Percentiles rank a stretch among this genome's conserved stretches.
Evolutionary conservation across 1,284 basidiomycete species (phyloP).

Genomic region (Peniophora sp.): DNA sequence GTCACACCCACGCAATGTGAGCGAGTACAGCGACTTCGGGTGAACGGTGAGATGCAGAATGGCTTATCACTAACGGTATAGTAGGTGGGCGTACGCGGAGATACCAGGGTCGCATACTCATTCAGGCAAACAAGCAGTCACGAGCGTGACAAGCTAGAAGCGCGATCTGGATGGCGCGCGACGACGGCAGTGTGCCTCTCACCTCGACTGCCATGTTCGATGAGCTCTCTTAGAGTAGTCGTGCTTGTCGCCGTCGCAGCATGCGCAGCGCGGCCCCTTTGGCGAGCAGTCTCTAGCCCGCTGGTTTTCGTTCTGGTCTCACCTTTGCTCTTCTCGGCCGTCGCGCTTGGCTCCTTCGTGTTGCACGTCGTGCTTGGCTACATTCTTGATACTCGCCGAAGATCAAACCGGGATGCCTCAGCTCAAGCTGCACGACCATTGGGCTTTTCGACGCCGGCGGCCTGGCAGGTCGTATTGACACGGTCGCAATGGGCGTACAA

Average conservation of each 20-base stretch:
- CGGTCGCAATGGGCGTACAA: slow-evolving; percentile 79
- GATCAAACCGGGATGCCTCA: slow-evolving; percentile 26
- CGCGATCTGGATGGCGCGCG: no score
- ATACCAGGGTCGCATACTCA: no score
- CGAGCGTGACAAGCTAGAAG: no score
- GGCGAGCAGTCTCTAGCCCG: slow-evolving; percentile 56
- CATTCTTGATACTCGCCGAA: slow-evolving; percentile 40
- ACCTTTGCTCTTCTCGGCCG: slow-evolving; percentile 44
- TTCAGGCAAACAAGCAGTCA: no score
- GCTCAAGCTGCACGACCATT: slow-evolving; percentile 57
- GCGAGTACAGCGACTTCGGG: no score
- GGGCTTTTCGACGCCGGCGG: slow-evolving; percentile 82
- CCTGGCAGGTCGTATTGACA: slow-evolving; percentile 82
- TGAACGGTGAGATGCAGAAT: no score
- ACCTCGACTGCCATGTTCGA: slow-evolving; percentile 6
- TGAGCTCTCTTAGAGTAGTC: slow-evolving; percentile 16
- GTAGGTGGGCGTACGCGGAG: no score
- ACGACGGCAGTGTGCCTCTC: no score
- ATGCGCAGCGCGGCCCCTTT: slow-evolving; percentile 41
- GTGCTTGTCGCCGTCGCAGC: slow-evolving; percentile 47
- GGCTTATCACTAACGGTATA: no score
- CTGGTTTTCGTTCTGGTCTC: slow-evolving; percentile 55
- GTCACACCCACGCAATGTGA: no score
- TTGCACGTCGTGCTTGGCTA: slow-evolving; percentile 49
- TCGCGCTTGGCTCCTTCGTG: slow-evolving; percentile 42